Percentiles rank a stretch among this genome's conserved stretches.
phyloP scores from a whole-genome alignment of 139 green algal species.

The Volvox africanus region DNA sequence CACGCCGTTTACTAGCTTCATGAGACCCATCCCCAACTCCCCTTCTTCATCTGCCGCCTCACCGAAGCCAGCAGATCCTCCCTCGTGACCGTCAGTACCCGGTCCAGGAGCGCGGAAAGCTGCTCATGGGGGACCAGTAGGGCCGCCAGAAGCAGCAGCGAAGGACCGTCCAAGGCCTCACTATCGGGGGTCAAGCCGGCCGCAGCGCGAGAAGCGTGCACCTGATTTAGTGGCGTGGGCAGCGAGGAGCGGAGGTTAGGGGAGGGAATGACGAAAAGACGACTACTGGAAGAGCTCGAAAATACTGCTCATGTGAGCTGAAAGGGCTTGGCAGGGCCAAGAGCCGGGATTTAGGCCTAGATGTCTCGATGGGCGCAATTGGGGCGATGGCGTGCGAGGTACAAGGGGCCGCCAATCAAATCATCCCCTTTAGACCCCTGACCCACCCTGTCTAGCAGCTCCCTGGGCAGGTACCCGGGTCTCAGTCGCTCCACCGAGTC shows the following conservation, averaged over 20 bases:
- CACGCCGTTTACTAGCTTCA: too few relatives aligned
- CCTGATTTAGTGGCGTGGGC: not conserved
- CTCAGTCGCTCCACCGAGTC: slow-evolving; percentile 12
- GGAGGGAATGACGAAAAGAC: too few relatives aligned
- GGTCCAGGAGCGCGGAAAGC: not conserved
- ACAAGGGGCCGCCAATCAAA: too few relatives aligned
- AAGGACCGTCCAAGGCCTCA: slow-evolving; percentile 16
- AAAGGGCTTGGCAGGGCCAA: too few relatives aligned
- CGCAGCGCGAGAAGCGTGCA: not conserved
- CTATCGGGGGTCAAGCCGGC: not conserved
- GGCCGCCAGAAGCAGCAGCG: slow-evolving; percentile 29
- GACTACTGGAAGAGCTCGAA: too few relatives aligned
- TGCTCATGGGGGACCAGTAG: not conserved
- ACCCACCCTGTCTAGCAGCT: slow-evolving; percentile 17
- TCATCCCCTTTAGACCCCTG: too few relatives aligned
- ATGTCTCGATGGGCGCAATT: too few relatives aligned
- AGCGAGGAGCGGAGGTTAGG: not conserved
- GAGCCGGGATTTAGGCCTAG: too few relatives aligned
- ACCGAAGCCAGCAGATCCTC: slow-evolving; percentile 16
- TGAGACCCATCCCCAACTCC: too few relatives aligned
- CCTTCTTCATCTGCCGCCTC: not conserved
- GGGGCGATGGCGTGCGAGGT: too few relatives aligned
- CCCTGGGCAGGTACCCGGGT: slow-evolving; percentile 24
- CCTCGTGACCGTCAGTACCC: not conserved
- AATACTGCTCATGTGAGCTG: too few relatives aligned